Percentiles rank a stretch among this genome's conserved stretches.
Conservation (phyloP, 176 grass and related monocot genomes). For the Avena atlantica region DNA sequence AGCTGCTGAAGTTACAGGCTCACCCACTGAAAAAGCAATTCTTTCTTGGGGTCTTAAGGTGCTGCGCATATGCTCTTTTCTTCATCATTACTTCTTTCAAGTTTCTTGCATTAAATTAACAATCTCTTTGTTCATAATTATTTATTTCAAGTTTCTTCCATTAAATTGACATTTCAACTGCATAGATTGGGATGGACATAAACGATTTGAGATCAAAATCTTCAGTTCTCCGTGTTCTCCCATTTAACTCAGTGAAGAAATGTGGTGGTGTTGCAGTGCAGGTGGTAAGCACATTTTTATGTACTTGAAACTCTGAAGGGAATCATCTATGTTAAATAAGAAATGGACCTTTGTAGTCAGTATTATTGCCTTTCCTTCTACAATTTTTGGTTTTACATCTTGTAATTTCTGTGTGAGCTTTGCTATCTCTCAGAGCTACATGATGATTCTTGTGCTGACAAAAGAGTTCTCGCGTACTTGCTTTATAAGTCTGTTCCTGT, state of each 20-base stretch:
- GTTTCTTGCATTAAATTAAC: background rate
- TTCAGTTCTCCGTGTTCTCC: constrained; percentile 58
- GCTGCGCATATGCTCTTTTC: background rate
- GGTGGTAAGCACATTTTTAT: constrained; percentile 53
- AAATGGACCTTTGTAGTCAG: too few relatives aligned
- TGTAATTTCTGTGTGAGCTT: background rate
- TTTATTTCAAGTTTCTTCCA: constrained; percentile 3
- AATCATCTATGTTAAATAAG: constrained; percentile 14
- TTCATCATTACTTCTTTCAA: constrained; percentile 9
- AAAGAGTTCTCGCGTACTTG: background rate
- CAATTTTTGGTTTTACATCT: constrained; percentile 14
- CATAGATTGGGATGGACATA: constrained; percentile 76
- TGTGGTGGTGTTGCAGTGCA: constrained; percentile 64
- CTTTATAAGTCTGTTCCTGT: background rate
- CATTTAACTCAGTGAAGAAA: constrained; percentile 82
- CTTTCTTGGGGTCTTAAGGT: constrained; percentile 74
- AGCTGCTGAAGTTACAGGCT: constrained; percentile 57
- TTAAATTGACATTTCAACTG: constrained; percentile 7
- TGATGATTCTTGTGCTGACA: background rate
- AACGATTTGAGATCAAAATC: constrained; percentile 52
- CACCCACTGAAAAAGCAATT: constrained; percentile 73
- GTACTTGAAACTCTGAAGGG: constrained; percentile 25
- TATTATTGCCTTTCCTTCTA: background rate
- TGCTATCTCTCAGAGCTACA: background rate
- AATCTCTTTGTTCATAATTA: background rate